phyloP scores from a whole-genome alignment of 768 basidiomycete genomes.

The Mycena rosella region DNA sequence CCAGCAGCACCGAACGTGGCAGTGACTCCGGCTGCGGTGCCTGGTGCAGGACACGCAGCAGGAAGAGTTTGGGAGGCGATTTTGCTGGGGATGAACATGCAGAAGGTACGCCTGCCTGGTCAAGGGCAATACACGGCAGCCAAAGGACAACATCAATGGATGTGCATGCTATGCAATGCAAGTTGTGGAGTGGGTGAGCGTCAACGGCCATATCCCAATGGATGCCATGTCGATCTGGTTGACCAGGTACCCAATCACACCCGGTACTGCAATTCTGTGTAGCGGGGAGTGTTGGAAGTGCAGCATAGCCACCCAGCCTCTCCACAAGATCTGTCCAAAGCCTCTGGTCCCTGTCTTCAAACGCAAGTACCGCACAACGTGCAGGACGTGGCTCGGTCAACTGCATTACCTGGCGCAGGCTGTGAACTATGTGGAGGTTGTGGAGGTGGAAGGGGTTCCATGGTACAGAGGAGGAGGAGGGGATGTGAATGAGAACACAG shows the following conservation, averaged over 20 bases:
- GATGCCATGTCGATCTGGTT: background rate
- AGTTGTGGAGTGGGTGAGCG: background rate
- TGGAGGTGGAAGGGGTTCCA: background rate
- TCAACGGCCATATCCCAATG: background rate
- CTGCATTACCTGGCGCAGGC: background rate
- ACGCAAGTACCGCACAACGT: background rate
- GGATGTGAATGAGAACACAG: background rate
- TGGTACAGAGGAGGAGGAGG: background rate
- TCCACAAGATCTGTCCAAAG: slow-evolving; percentile 1
- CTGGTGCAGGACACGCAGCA: background rate
- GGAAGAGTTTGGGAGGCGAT: background rate
- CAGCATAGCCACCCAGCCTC: background rate
- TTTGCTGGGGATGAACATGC: background rate
- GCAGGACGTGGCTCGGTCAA: background rate
- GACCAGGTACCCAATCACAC: slow-evolving; percentile 16
- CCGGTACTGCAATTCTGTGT: background rate
- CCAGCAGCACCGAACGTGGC: background rate
- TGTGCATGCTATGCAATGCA: background rate
- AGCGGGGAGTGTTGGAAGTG: slow-evolving; percentile 27
- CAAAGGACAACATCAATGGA: background rate
- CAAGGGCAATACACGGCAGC: background rate
- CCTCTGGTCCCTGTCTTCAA: background rate
- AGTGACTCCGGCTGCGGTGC: background rate
- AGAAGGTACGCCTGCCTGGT: background rate
- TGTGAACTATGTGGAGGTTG: background rate